Evolutionary conservation across 768 basidiomycete species (phyloP), one percentile per base, ranked within the genome.

Genomic region (Hygrophorus russula): DNA sequence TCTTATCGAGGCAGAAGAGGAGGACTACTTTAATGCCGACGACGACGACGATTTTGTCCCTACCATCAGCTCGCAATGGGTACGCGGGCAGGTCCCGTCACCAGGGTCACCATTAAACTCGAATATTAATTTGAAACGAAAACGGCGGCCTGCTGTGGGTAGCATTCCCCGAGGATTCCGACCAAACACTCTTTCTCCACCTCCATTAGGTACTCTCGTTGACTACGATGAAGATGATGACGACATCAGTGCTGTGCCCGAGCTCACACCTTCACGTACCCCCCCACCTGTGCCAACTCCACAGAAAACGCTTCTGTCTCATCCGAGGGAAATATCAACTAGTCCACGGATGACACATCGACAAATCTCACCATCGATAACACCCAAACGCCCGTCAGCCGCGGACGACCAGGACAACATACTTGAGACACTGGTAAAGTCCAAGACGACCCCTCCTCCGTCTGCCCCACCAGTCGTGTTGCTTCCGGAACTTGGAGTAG

Each of bases 21-120:
- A 98, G 59, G 76, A 82, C 46, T 98, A 96, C 65, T 97, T 96
- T 73, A 90, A 93, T 53, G 73, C 67, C 20, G 86, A 87, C 32
- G 89, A 91, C 34, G 91, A 91, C 51, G 66, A 71, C 28, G 53
- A 70, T 30, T 48, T 59, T 36, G 51, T 67, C 30, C 66, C 62
- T 42, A 54, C 66, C 6, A 65, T 67, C 42, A 66, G 61, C 36
- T 63, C 63, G 33, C 61, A 60, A 46, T 68, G 64, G 59, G 52
- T 60, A 2, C 64, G 58, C 39, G 57, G 59, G 11, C 49, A 53
- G 20, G 53, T 50, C 36, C 47, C 49, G 4, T 55, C 59, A n/a
- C 62, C 66, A 24, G 24, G 24, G 24, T 24, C 24, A 34, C 62
- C 65, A 14, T 51, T 65, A 37, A 52, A 61, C 4, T 42, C 49